Evolutionary conservation across 805 yeast genomes (phyloP).

Genomic region (Saturnispora ahearnii): DNA sequence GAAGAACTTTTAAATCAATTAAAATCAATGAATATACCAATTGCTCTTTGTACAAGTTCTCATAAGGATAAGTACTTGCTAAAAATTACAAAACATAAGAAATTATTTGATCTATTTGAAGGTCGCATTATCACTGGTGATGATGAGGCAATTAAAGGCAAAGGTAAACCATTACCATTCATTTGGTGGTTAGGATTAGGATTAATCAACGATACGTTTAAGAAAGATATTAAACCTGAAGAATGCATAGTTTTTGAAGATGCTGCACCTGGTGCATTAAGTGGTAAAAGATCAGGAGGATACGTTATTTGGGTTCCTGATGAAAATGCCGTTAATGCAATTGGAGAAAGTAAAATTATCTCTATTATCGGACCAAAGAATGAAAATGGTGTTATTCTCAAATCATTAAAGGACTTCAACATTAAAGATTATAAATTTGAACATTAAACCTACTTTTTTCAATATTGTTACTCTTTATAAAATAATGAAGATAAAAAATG

Average conservation of each 20-base stretch:
- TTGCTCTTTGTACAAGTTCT: conserved; percentile 89
- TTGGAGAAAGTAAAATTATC: conserved; percentile 39
- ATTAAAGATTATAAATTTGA: conserved; percentile 36
- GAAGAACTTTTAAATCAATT: conserved; percentile 52
- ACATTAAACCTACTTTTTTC: background rate
- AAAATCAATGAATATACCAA: conserved; percentile 49
- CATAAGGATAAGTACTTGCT: conserved; percentile 46
- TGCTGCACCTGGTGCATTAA: conserved; percentile 82
- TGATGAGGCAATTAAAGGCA: conserved; percentile 69
- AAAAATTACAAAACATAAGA: conserved; percentile 61
- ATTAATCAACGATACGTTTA: conserved; percentile 48
- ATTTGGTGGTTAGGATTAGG: conserved; percentile 80
- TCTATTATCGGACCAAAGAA: conserved; percentile 34
- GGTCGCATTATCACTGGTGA: conserved; percentile 78
- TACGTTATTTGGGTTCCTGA: conserved; percentile 95
- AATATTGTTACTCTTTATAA: background rate
- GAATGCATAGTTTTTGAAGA: conserved; percentile 93
- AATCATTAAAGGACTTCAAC: conserved; percentile 46
- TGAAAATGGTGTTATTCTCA: conserved; percentile 48
- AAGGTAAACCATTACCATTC: conserved; percentile 92
- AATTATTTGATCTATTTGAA: conserved; percentile 52
- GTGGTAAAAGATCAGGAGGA: conserved; percentile 79
- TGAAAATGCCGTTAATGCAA: conserved; percentile 50
- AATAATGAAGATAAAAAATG: background rate
- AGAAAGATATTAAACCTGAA: conserved; percentile 46